phyloP scores from a whole-genome alignment of 2,329 filamentous ascomycete genomes.

The Chalaropsis ovoidea region DNA sequence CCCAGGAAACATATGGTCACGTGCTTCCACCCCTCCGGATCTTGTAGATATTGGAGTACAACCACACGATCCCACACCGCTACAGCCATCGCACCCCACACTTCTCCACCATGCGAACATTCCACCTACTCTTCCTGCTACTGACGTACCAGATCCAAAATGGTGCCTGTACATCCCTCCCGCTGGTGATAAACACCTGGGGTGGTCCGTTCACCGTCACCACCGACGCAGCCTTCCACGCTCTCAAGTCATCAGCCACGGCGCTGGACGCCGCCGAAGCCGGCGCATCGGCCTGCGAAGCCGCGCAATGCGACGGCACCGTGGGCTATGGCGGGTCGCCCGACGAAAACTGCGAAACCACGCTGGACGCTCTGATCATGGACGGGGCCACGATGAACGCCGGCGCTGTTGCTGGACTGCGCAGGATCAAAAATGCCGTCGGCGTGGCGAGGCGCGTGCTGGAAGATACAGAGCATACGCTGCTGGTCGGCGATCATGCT shows the following conservation, averaged over 20 bases:
- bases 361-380: slow-evolving; percentile 50
- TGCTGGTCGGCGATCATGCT: slow-evolving; percentile 45
- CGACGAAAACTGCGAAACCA: slow-evolving; percentile 48
- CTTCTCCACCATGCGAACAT: neutral
- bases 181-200: slow-evolving; percentile 48
- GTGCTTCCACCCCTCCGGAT: too few relatives aligned
- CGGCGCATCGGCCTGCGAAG: slow-evolving; percentile 45
- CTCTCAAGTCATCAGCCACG: slow-evolving; percentile 32
- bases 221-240: slow-evolving; percentile 41
- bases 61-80: too few relatives aligned
- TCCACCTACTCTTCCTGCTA: neutral
- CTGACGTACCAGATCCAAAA: neutral
- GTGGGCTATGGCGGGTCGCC: slow-evolving; percentile 48
- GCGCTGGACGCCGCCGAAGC: slow-evolving; percentile 44
- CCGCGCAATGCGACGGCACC: slow-evolving; percentile 44
- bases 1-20: too few relatives aligned
- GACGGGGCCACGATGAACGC: slow-evolving; percentile 45
- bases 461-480: slow-evolving; percentile 42
- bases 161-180: slow-evolving; percentile 29
- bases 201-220: slow-evolving; percentile 43
- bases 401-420: slow-evolving; percentile 44
- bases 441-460: slow-evolving; percentile 43
- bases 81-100: neutral
- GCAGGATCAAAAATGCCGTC: slow-evolving; percentile 41
- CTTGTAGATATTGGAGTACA: too few relatives aligned